phyloP scores from a whole-genome alignment of 2,329 filamentous ascomycete genomes.

The Penicillium sp. region DNA sequence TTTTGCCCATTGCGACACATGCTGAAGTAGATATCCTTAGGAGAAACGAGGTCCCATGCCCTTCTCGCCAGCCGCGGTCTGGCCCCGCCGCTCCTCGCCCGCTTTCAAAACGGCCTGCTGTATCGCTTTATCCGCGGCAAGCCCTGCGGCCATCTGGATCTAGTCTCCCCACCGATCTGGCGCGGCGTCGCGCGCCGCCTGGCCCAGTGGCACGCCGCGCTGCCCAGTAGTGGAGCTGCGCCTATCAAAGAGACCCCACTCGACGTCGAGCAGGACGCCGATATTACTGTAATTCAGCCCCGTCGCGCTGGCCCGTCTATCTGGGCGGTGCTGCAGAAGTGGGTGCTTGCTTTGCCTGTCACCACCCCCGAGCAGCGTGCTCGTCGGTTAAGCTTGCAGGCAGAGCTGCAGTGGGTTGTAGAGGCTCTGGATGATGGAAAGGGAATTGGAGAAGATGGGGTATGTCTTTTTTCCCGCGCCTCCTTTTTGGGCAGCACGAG shows the following conservation, averaged over 20 bases:
- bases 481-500: not conserved
- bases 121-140: conserved; percentile 86
- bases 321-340: conserved; percentile 95
- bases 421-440: conserved; percentile 72
- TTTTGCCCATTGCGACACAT: conserved; percentile 37
- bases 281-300: conserved; percentile 21
- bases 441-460: conserved; percentile 73
- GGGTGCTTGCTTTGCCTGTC: conserved; percentile 82
- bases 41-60: conserved; percentile 71
- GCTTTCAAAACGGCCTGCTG: conserved; percentile 93
- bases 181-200: conserved; percentile 79
- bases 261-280: conserved; percentile 19
- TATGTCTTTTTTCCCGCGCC: conserved; percentile 39
- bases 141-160: conserved; percentile 76
- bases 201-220: conserved; percentile 86
- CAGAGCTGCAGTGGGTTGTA: conserved; percentile 71
- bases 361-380: conserved; percentile 68
- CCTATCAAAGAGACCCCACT: conserved; percentile 16
- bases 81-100: conserved; percentile 82
- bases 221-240: conserved; percentile 56
- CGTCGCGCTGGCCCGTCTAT: conserved; percentile 75
- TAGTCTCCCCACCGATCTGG: conserved; percentile 75
- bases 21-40: conserved; percentile 44
- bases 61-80: conserved; percentile 80
- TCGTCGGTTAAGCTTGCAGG: conserved; percentile 69